These are phyloP conservation scores for Apiotrichum siamense DNA, from an alignment of 1,284 basidiomycete species.

Conservation along the genomic window DNA sequence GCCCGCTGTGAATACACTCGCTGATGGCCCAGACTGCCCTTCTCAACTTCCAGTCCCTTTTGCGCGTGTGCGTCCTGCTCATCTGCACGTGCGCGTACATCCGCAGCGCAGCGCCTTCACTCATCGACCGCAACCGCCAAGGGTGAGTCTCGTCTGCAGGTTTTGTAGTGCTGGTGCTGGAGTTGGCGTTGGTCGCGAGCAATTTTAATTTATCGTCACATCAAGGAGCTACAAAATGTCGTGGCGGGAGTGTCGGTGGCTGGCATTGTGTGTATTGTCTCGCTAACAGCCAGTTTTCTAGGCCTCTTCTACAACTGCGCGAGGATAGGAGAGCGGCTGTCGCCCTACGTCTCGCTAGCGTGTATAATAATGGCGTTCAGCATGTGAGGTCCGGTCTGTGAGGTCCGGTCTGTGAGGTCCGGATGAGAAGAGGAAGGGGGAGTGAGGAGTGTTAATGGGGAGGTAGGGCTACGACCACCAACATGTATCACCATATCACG, in stretches of 20 bases:
- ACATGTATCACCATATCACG: neutral
- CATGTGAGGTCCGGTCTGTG: conserved; percentile 35
- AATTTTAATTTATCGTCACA: too few relatives aligned
- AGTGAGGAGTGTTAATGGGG: neutral
- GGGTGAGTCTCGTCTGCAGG: conserved; percentile 58
- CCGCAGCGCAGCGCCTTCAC: conserved; percentile 75
- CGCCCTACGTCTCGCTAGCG: conserved; percentile 73
- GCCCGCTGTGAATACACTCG: neutral
- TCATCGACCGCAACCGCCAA: conserved; percentile 90
- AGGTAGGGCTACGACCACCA: neutral
- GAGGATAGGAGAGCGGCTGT: conserved; percentile 78
- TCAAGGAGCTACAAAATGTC: too few relatives aligned
- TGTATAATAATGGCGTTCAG: conserved; percentile 71
- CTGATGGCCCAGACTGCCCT: conserved; percentile 70
- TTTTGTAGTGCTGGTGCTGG: neutral
- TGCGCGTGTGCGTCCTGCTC: conserved; percentile 84
- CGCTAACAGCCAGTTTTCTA: conserved; percentile 57
- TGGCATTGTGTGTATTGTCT: too few relatives aligned
- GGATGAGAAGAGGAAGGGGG: neutral
- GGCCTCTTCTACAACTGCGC: conserved; percentile 92
- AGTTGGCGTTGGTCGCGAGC: neutral
- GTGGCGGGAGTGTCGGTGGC: too few relatives aligned
- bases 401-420: neutral
- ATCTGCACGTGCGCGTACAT: conserved; percentile 98
- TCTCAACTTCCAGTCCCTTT: conserved; percentile 94